phyloP scores from a whole-genome alignment of 441 rosid species.

The Biscutella laevigata region DNA sequence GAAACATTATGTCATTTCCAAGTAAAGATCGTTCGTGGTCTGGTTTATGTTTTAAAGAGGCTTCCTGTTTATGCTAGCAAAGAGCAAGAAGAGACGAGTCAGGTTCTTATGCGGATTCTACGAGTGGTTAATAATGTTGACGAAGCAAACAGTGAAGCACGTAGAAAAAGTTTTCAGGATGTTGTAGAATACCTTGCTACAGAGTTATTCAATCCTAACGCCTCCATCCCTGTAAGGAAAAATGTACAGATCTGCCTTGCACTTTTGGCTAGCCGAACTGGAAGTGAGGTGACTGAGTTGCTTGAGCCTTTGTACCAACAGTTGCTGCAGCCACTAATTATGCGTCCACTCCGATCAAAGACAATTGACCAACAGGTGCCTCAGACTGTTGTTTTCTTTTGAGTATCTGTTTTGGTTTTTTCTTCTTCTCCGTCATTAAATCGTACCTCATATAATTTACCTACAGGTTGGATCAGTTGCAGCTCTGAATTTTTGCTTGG shows the following conservation, averaged over 20 bases:
- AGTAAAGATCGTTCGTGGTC: conserved; percentile 79
- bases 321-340: conserved; percentile 82
- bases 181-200: conserved; percentile 93
- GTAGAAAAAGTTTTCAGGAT: conserved; percentile 88
- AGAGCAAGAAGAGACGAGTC: conserved; percentile 99
- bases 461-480: conserved; percentile 90
- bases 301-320: conserved; percentile 89
- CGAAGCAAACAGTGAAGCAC: conserved; percentile 92
- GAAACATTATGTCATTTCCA: conserved; percentile 89
- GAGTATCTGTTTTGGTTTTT: conserved; percentile 12
- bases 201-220: conserved; percentile 88
- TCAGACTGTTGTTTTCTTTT: conserved; percentile 13
- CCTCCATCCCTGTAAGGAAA: conserved; percentile 82
- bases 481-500: conserved; percentile 93
- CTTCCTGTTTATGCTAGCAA: conserved; percentile 90
- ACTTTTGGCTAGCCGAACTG: conserved; percentile 97
- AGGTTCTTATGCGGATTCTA: conserved; percentile 95
- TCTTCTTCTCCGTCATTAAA: conserved; percentile 15
- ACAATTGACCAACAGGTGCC: conserved; percentile 97
- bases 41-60: conserved; percentile 88
- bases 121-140: conserved; percentile 97
- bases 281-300: conserved; percentile 95
- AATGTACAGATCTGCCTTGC: conserved; percentile 96
- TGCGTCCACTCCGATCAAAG: conserved; percentile 83
- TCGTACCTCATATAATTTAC: conserved; percentile 25